Percentiles rank a stretch among this genome's conserved stretches.
Evolutionary conservation across 2,329 filamentous ascomycete species (phyloP).

Genomic region (Myriosclerotinia scirpicola): DNA sequence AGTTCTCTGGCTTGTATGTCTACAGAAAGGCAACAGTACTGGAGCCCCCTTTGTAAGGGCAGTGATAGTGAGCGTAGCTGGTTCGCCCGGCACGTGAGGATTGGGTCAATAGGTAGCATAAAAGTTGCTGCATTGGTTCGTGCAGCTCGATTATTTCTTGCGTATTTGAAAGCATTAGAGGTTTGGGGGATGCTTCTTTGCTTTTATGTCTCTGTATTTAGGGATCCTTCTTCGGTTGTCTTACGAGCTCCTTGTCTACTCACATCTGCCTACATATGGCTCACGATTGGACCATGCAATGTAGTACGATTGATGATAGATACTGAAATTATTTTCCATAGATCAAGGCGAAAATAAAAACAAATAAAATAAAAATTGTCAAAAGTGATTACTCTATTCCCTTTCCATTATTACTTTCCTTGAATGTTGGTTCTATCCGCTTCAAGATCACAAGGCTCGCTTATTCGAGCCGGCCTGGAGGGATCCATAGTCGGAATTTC

Average conservation of each 20-base stretch:
- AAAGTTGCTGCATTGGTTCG: slow-evolving; percentile 39
- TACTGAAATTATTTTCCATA: slow-evolving; percentile 34
- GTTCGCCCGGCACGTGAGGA: slow-evolving; percentile 42
- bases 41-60: slow-evolving; percentile 34
- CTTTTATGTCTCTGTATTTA: slow-evolving; percentile 38
- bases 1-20: slow-evolving; percentile 27
- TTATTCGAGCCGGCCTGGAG: background rate
- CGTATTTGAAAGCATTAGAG: slow-evolving; percentile 38
- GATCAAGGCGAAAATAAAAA: slow-evolving; percentile 34
- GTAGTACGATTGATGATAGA: slow-evolving; percentile 31
- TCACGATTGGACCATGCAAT: slow-evolving; percentile 30
- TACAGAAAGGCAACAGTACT: slow-evolving; percentile 20
- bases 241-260: slow-evolving; percentile 33
- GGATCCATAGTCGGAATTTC: background rate
- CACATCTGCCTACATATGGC: slow-evolving; percentile 31
- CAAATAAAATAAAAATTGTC: slow-evolving; percentile 30
- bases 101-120: slow-evolving; percentile 38
- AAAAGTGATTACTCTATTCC: background rate
- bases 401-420: background rate
- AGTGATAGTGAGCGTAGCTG: slow-evolving; percentile 42
- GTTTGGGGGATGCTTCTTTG: slow-evolving; percentile 39
- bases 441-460: background rate
- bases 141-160: slow-evolving; percentile 36
- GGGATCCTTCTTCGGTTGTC: slow-evolving; percentile 37
- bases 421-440: background rate